Evolutionary conservation across 2,329 filamentous ascomycete genomes (phyloP), one percentile per base, ranked within the genome.

Genomic region (Rhexocercosporidium sp.): DNA sequence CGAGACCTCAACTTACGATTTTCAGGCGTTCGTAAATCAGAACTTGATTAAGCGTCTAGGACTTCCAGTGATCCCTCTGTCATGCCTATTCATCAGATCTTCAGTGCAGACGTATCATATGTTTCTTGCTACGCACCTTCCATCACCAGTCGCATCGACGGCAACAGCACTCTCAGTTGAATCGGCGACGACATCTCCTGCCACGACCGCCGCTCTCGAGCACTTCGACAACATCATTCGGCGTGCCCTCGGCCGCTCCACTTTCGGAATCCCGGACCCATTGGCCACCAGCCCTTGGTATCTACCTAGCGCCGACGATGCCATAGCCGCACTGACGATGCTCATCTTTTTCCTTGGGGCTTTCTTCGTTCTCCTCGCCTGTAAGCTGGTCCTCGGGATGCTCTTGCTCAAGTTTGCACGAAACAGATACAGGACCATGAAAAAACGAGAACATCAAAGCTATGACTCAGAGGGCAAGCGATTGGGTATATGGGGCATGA

Each of bases 81-180:
- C 94, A 1, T 98, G 94, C 73, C 88, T 99, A 57, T 97, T 99
- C 79, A 96, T 99, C 78, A 90, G 96, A 51, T 93, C 96, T 56
- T 94, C 93, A 0, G 86, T 98, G 51, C 96, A 99, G 78, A 97
- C 95, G 7, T 99, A 98, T 79, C 92, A 97, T 80, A 98, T 98
- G 95, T 97, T 98, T 76, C 86, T 98, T 16, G 92, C 94, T 3
- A 94, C 93, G 0, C 90, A 97, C 74, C 85, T 97, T 39, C 91
- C 93, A 0, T 86, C 91, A 9, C 92, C 93, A 0, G 83, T 93
- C 0, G 83, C 89, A 29, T 88, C 89, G 3, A 83, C 88, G 31
- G 86, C 90, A 57, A 90, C 91, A 20, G 86, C 91, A 6, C 80
- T 93, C 16, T 83, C 86, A 3, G 82, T 89, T 3, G 90, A 92